Conservation (phyloP, 2,329 filamentous ascomycete genomes). For the Dactylellina haptotyla region DNA sequence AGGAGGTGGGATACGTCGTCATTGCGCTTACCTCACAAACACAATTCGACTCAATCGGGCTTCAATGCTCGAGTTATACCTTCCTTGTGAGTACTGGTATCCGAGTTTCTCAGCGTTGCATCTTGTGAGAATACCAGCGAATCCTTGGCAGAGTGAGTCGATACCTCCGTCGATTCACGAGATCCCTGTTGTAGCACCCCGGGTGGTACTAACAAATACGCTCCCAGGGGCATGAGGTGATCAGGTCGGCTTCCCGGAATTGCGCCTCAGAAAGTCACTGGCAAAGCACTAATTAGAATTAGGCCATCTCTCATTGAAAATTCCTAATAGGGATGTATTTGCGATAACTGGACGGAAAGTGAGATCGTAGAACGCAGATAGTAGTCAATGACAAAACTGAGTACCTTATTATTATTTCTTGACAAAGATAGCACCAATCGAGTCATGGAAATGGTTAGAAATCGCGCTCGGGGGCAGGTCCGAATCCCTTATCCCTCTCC, state of each 20-base stretch:
- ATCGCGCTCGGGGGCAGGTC: conserved; percentile 42
- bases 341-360: conserved; percentile 41
- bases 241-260: conserved; percentile 52
- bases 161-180: conserved; percentile 29
- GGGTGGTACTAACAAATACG: conserved; percentile 32
- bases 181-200: conserved; percentile 31
- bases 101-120: conserved; percentile 45
- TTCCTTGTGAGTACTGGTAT: conserved; percentile 48
- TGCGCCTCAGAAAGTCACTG: conserved; percentile 48
- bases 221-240: conserved; percentile 30
- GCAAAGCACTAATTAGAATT: conserved; percentile 5
- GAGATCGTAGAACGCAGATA: conserved; percentile 22
- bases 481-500: conserved; percentile 15
- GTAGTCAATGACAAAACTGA: conserved; percentile 40
- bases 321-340: conserved; percentile 50
- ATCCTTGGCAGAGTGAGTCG: conserved; percentile 50
- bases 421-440: conserved; percentile 42
- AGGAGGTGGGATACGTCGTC: conserved; percentile 15
- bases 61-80: conserved; percentile 37
- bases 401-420: too few relatives aligned
- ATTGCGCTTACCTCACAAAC: conserved; percentile 44
- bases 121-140: conserved; percentile 34
- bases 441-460: conserved; percentile 36
- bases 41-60: conserved; percentile 6
- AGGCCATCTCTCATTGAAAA: conserved; percentile 20